Percentiles rank a stretch among this genome's conserved stretches.
Conservation (phyloP, 2,329 filamentous ascomycete species). For the Xylaria polymorpha region DNA sequence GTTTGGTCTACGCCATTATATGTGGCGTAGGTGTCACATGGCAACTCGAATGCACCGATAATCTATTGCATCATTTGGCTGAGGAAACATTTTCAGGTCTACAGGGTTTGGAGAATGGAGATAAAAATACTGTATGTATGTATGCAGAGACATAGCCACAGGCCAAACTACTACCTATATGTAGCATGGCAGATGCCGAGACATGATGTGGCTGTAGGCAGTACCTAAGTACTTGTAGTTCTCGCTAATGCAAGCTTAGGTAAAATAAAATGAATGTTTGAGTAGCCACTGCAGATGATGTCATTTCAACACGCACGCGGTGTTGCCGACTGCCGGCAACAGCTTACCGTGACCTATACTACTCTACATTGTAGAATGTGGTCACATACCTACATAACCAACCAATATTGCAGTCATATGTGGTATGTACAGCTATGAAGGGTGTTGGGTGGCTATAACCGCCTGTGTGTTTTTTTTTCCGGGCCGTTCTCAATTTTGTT, state of each 20-base stretch:
- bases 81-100: not conserved
- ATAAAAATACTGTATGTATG: not conserved
- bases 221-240: not conserved
- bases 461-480: too few species aligned
- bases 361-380: too few species aligned
- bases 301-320: constrained; percentile 24
- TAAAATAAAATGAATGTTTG: not conserved
- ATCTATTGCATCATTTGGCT: constrained; percentile 3
- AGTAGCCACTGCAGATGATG: constrained; percentile 28
- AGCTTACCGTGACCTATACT: constrained; percentile 1
- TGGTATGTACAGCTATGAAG: too few species aligned
- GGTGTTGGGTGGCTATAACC: too few species aligned
- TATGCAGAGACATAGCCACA: constrained; percentile 16
- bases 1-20: not conserved
- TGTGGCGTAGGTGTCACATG: constrained; percentile 7
- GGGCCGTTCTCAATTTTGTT: too few species aligned
- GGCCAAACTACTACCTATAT: too few species aligned
- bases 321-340: constrained; percentile 29
- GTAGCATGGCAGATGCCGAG: too few species aligned
- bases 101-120: not conserved
- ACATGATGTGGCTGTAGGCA: constrained; percentile 28
- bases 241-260: constrained; percentile 23
- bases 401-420: too few species aligned
- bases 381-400: too few species aligned
- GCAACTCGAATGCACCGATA: not conserved